Evolutionary conservation across 805 yeast genomes (phyloP).

Genomic region (Dipodascus albidus): DNA sequence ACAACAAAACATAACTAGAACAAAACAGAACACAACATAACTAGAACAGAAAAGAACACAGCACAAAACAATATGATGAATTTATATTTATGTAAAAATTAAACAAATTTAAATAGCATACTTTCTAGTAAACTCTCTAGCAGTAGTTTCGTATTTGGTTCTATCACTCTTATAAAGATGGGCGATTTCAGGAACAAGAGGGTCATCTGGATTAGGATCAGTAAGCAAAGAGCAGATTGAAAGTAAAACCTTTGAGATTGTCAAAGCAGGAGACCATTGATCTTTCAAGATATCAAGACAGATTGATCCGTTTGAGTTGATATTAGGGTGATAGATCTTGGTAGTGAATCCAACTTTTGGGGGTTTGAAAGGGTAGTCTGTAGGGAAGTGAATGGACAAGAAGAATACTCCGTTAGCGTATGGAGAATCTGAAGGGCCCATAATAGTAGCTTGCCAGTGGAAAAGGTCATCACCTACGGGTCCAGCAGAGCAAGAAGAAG

Average conservation of each 20-base stretch:
- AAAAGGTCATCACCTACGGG: constrained; percentile 96
- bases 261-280: constrained; percentile 98
- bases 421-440: constrained; percentile 95
- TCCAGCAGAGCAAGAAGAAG: constrained; percentile 97
- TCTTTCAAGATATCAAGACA: constrained; percentile 95
- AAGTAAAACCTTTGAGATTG: constrained; percentile 87
- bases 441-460: constrained; percentile 99
- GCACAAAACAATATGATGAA: constrained; percentile 3
- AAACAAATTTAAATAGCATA: constrained; percentile 62
- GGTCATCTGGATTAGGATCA: constrained; percentile 98
- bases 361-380: constrained; percentile 98
- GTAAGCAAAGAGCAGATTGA: constrained; percentile 93
- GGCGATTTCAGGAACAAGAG: constrained; percentile 96
- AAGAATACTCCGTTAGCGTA: constrained; percentile 90
- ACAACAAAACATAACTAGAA: constrained; percentile 9
- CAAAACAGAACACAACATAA: background rate
- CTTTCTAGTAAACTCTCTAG: constrained; percentile 97
- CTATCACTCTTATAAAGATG: constrained; percentile 92
- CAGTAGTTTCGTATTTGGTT: constrained; percentile 89
- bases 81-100: background rate
- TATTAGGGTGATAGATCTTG: constrained; percentile 94
- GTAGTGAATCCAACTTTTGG: constrained; percentile 91
- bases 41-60: background rate
- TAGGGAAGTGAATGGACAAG: constrained; percentile 93
- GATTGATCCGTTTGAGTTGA: constrained; percentile 89